Percentiles rank a stretch among this genome's conserved stretches.
phyloP scores from a whole-genome alignment of 2,329 filamentous ascomycete genomes.

The Zymoseptoria crescenta region DNA sequence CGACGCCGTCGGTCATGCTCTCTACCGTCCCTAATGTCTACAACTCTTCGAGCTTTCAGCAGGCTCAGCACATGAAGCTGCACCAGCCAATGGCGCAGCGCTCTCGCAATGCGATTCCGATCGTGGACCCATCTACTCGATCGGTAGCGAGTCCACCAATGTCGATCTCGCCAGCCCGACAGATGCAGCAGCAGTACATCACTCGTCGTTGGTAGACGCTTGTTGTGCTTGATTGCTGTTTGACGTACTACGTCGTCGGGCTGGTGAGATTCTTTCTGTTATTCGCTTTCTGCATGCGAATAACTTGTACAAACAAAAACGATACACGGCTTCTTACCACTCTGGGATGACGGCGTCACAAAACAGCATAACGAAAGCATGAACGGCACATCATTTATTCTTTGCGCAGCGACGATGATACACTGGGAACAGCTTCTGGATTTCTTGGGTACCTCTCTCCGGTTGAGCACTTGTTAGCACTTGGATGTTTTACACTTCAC shows the following conservation, averaged over 20 bases:
- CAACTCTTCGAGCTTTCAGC: constrained; percentile 53
- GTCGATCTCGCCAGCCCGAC: constrained; percentile 55
- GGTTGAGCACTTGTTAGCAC: constrained; percentile 6
- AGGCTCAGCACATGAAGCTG: constrained; percentile 61
- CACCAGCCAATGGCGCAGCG: constrained; percentile 87
- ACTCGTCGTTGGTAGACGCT: constrained; percentile 40
- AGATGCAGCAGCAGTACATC: constrained; percentile 50
- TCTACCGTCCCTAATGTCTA: constrained; percentile 46
- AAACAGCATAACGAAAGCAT: constrained; percentile 20
- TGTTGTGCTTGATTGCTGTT: constrained; percentile 12
- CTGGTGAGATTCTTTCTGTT: constrained; percentile 16
- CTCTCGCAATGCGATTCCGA: constrained; percentile 89
- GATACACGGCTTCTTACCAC: constrained; percentile 9
- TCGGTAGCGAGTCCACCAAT: constrained; percentile 76
- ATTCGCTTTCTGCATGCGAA: constrained; percentile 7
- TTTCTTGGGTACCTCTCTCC: constrained; percentile 2
- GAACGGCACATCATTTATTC: constrained; percentile 14
- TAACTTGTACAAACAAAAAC: constrained; percentile 20
- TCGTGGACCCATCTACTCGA: constrained; percentile 91
- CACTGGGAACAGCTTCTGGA: constrained; percentile 3
- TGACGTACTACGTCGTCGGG: constrained; percentile 19
- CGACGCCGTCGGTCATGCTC: constrained; percentile 64
- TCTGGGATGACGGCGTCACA: constrained; percentile 17
- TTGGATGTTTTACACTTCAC: not conserved
- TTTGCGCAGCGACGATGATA: constrained; percentile 10